phyloP scores from a whole-genome alignment of 345 rosid species.

The Ceriops zippeliana region DNA sequence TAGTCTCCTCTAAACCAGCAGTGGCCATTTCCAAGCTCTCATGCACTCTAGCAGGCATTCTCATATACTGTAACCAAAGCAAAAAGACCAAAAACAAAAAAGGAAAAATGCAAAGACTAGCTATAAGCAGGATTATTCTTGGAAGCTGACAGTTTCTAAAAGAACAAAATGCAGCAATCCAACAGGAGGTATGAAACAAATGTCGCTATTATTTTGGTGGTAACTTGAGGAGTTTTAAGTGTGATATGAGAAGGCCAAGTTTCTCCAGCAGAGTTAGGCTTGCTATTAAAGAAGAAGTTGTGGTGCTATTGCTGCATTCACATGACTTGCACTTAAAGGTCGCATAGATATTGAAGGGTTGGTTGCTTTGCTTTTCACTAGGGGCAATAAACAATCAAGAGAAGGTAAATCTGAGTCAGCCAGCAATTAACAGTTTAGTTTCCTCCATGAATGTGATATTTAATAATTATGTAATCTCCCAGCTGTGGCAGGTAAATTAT shows the following conservation, averaged over 20 bases:
- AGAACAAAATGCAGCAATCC: neutral
- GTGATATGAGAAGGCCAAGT: constrained; percentile 19
- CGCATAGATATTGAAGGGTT: constrained; percentile 4
- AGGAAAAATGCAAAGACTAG: neutral
- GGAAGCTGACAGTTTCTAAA: constrained; percentile 38
- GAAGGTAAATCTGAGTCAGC: constrained; percentile 1
- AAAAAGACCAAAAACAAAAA: neutral
- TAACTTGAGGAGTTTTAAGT: constrained; percentile 12
- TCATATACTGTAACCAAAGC: neutral
- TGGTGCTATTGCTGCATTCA: constrained; percentile 16
- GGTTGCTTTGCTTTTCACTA: constrained; percentile 16
- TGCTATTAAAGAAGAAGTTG: constrained; percentile 10
- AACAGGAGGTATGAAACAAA: neutral
- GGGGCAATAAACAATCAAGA: constrained; percentile 8
- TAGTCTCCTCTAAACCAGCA: neutral
- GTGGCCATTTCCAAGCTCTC: constrained; percentile 12
- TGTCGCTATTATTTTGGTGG: constrained; percentile 2
- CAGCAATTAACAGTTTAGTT: no score
- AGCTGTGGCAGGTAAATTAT: no score
- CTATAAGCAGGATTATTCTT: neutral
- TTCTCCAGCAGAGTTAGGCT: neutral
- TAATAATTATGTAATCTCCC: no score
- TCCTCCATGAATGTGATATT: no score
- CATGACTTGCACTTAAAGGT: constrained; percentile 32
- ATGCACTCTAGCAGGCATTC: neutral